A percentile compares a stretch with the other conserved stretches of the same genome.
These are phyloP conservation scores for Pulveroboletus sp. DNA, from an alignment of 768 basidiomycete genomes.

Conservation along the genomic window DNA sequence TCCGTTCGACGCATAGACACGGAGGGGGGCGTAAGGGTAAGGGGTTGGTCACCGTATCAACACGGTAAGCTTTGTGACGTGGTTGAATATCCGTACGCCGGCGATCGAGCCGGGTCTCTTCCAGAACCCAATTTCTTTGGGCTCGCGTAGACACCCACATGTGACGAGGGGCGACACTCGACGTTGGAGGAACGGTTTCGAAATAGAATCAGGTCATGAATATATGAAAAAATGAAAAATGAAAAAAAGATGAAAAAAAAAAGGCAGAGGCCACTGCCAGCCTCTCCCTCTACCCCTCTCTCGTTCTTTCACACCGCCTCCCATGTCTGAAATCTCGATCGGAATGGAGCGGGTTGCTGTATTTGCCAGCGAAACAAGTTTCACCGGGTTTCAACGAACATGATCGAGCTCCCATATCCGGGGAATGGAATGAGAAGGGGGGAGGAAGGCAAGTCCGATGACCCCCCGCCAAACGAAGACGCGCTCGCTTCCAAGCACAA, in stretches of 20 bases:
- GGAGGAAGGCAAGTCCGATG: neutral
- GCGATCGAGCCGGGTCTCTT: neutral
- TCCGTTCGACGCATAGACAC: neutral
- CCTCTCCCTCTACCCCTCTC: neutral
- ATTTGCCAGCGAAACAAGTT: slow-evolving; percentile 5
- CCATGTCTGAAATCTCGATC: neutral
- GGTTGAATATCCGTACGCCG: slow-evolving; percentile 11
- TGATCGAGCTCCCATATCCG: neutral
- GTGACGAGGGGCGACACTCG: too few species aligned
- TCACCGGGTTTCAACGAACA: neutral
- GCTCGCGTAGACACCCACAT: neutral
- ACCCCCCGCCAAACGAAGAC: neutral
- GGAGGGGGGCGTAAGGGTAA: neutral
- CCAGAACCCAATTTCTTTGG: neutral
- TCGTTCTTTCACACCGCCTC: neutral
- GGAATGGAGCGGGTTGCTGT: slow-evolving; percentile 6
- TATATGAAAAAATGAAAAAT: too few species aligned
- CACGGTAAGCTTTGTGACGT: slow-evolving; percentile 16
- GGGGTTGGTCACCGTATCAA: slow-evolving; percentile 17
- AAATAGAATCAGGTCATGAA: neutral
- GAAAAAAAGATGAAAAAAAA: neutral
- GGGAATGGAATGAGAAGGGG: neutral
- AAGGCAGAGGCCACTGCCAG: neutral
- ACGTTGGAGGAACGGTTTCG: neutral
- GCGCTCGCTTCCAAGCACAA: neutral